Evolutionary conservation across 768 basidiomycete genomes (phyloP), one percentile per base, ranked within the genome.

Genomic region (Lactifluus hygrophoroides): DNA sequence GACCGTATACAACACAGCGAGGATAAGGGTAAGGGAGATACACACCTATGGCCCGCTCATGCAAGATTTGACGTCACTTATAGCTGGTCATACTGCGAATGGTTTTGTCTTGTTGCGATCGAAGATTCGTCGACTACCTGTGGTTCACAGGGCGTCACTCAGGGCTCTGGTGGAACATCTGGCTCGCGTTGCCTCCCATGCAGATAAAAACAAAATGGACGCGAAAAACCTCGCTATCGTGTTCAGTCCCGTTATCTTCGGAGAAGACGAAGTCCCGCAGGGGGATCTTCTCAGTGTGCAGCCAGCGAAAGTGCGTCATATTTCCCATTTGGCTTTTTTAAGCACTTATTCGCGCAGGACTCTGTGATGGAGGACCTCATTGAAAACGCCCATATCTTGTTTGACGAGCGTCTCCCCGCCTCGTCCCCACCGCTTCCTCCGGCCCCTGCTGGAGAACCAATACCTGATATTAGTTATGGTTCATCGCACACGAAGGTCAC

Each of bases 121-220:
- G 38, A 92, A 92, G 73, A 87, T 95, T 63, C 83, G 91, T 47
- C 76, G 93, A 51, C 70, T 96, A 42, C 90, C 92, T 1, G 71
- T 81, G 2, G 82, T 95, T 38, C 94, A 95, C 66, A 88, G 92
- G 65, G 86, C 87, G 6, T 90, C 90, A 0, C 77, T 95, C 60
- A 88, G 82, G 64, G 81, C 84, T 9, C 68, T 94, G 27, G 70
- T 94, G 19, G 93, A 94, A 62, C 94, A 95, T 69, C 80, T 96
- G 17, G 75, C 85, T 3, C 79, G 85, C 14, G 83, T 96, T 14
- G 80, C 83, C 3, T 73, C 83, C 5, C 75, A 76, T 35, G 76
- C 77, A 21, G 83, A 85, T 27, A 84, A 80, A 68, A 96, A 94
- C 69, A 95, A 94, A 72, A 96, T 96, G 94, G 94, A 93, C 66